A percentile compares a stretch with the other conserved stretches of the same genome.
phyloP scores from a whole-genome alignment of 73 alveolate species.

The Paraurostyla sp. region DNA sequence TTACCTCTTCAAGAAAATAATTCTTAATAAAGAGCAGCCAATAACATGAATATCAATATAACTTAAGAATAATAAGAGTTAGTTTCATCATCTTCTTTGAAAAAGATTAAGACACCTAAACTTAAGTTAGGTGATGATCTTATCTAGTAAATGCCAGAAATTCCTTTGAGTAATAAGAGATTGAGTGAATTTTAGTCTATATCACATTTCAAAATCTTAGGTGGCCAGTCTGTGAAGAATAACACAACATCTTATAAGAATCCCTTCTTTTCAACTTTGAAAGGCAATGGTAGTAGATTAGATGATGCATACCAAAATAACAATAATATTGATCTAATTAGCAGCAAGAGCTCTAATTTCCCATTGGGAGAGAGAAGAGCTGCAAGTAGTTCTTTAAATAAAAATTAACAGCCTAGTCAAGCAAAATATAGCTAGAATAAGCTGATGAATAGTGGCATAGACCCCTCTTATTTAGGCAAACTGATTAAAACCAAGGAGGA shows the following conservation, averaged over 20 bases:
- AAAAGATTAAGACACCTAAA: conserved; percentile 41
- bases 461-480: conserved; percentile 4
- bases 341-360: not conserved
- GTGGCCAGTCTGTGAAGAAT: conserved; percentile 34
- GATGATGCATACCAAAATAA: not conserved
- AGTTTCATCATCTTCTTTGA: conserved; percentile 6
- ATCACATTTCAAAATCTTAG: not conserved
- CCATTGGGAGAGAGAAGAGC: conserved; percentile 25
- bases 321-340: not conserved
- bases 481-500: conserved; percentile 23
- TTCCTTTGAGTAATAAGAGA: not conserved
- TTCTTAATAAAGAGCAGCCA: not conserved
- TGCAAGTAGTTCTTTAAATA: conserved; percentile 1
- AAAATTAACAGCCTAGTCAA: not conserved
- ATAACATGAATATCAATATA: conserved; percentile 5
- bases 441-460: not conserved
- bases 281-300: not conserved
- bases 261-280: conserved; percentile 37
- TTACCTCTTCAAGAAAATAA: not conserved
- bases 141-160: not conserved
- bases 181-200: not conserved
- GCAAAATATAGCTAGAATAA: not conserved
- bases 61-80: not conserved
- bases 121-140: conserved; percentile 7
- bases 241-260: not conserved